These are phyloP conservation scores for Botrytis fragariae DNA, from an alignment of 2,329 filamentous ascomycete species.

Conservation along the genomic window DNA sequence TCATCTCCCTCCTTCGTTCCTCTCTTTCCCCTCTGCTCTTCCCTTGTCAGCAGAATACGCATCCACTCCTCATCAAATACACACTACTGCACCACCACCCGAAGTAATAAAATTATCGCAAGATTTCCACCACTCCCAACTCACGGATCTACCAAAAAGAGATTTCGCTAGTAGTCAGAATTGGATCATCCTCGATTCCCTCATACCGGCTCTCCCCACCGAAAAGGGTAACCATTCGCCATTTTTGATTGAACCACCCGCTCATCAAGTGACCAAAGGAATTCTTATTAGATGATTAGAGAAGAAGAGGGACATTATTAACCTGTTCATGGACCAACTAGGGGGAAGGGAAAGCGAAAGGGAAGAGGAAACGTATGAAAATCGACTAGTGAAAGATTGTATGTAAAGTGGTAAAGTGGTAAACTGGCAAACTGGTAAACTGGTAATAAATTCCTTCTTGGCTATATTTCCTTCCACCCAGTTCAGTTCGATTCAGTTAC, in stretches of 20 bases:
- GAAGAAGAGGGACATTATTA: too few relatives aligned
- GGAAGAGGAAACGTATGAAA: background rate
- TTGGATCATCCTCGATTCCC: background rate
- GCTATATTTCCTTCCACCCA: background rate
- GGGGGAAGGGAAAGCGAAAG: background rate
- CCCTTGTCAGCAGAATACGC: background rate
- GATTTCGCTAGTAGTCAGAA: background rate
- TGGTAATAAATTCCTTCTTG: background rate
- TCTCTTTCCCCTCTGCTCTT: background rate
- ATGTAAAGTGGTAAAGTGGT: background rate
- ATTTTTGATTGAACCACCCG: background rate
- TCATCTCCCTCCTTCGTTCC: background rate
- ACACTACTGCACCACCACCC: constrained; percentile 9
- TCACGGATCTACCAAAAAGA: constrained; percentile 9
- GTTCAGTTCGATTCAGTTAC: background rate
- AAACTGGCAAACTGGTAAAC: background rate
- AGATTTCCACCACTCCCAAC: constrained; percentile 9
- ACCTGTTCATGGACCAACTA: background rate
- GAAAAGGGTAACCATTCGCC: constrained; percentile 7
- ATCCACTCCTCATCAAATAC: background rate
- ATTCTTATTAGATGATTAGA: background rate
- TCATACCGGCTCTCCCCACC: background rate
- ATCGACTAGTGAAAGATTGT: too few relatives aligned
- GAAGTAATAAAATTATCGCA: constrained; percentile 5
- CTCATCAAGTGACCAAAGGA: background rate